Evolutionary conservation across 2,329 filamentous ascomycete species (phyloP).

Genomic region (Colletotrichum zoysiae): DNA sequence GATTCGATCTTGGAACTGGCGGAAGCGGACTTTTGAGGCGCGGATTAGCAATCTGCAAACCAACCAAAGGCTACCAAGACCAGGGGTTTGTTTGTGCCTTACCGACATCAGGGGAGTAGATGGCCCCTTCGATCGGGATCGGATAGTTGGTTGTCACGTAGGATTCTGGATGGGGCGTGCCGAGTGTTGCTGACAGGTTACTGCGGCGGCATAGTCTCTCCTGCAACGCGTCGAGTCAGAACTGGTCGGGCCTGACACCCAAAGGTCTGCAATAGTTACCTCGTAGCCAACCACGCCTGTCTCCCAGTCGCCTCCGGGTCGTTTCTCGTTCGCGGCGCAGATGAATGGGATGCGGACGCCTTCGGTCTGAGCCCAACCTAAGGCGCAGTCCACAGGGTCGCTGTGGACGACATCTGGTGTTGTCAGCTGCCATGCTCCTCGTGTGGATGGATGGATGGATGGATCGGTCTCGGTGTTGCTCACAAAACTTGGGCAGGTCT

Average conservation of each 20-base stretch:
- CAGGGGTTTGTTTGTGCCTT: constrained; percentile 47
- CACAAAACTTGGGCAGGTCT: constrained; percentile 40
- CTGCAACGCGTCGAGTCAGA: constrained; percentile 49
- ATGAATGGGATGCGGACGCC: constrained; percentile 71
- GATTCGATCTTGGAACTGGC: constrained; percentile 76
- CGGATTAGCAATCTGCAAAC: constrained; percentile 19
- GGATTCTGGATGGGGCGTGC: constrained; percentile 67
- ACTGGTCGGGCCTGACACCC: background rate
- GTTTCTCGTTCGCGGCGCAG: constrained; percentile 81
- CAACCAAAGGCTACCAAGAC: background rate
- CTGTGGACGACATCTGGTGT: constrained; percentile 44
- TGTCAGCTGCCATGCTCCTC: constrained; percentile 3
- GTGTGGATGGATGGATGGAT: no score
- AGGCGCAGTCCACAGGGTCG: constrained; percentile 27
- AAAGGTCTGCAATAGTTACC: constrained; percentile 24
- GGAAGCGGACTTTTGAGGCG: constrained; percentile 72
- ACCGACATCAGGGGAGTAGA: constrained; percentile 78
- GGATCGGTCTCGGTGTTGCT: background rate
- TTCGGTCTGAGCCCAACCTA: constrained; percentile 38
- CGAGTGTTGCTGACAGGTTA: constrained; percentile 77
- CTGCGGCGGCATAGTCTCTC: constrained; percentile 81
- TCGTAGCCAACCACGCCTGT: constrained; percentile 64
- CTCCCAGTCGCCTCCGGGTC: constrained; percentile 85
- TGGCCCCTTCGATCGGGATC: constrained; percentile 76
- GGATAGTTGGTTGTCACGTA: constrained; percentile 71